A percentile compares a stretch with the other conserved stretches of the same genome.
phyloP scores from a whole-genome alignment of 176 grass and related monocot species.

The Oryza punctata region DNA sequence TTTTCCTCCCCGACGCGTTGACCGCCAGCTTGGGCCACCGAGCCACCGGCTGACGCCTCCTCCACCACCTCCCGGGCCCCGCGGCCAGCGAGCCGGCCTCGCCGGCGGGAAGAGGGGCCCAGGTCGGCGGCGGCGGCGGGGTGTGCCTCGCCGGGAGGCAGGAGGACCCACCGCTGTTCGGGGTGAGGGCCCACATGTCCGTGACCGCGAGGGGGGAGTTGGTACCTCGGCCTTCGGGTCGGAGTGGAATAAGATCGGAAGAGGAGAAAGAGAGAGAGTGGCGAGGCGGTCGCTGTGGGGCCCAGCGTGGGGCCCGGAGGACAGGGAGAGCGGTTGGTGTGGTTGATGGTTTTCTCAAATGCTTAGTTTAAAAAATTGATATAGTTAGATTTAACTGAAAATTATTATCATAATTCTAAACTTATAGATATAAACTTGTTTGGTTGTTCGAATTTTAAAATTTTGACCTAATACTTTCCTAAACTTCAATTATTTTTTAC shows the following conservation, averaged over 20 bases:
- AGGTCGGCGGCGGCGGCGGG: constrained; percentile 35
- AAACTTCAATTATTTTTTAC: no score
- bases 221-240: background rate
- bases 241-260: background rate
- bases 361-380: no score
- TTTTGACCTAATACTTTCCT: no score
- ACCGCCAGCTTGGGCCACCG: constrained; percentile 48
- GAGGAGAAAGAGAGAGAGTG: background rate
- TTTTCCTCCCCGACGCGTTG: constrained; percentile 64
- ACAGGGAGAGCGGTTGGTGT: constrained; percentile 14
- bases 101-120: constrained; percentile 1
- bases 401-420: no score
- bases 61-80: background rate
- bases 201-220: constrained; percentile 28
- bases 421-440: no score
- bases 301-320: background rate
- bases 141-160: constrained; percentile 25
- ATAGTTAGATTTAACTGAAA: no score
- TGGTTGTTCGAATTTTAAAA: no score
- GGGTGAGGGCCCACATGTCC: constrained; percentile 65
- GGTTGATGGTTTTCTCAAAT: no score
- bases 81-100: constrained; percentile 30
- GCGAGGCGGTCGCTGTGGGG: background rate
- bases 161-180: constrained; percentile 42
- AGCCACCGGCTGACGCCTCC: constrained; percentile 8